Percentiles rank a stretch among this genome's conserved stretches.
Conservation (phyloP, 495 filamentous ascomycete species). For the Aspergillus conjunctus region DNA sequence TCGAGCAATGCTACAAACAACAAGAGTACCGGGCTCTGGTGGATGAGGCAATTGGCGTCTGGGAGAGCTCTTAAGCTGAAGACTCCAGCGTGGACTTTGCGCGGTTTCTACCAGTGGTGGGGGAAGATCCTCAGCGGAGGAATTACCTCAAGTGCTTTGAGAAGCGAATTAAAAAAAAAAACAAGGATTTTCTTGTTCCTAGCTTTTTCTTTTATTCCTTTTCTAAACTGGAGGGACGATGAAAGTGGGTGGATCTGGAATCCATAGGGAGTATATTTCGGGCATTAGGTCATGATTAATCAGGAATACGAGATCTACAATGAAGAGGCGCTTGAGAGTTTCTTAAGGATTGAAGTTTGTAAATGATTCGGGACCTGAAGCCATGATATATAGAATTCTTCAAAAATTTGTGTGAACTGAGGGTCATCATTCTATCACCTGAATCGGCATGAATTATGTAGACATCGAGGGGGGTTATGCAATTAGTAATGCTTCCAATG, state of each 20-base stretch:
- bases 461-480: background rate
- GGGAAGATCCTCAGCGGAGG: too few species aligned
- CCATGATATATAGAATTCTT: too few species aligned
- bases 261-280: background rate
- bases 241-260: background rate
- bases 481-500: constrained; percentile 12
- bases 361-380: too few species aligned
- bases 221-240: background rate
- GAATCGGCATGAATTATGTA: background rate
- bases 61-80: constrained; percentile 24
- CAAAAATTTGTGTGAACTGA: too few species aligned
- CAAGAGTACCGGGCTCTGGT: constrained; percentile 63
- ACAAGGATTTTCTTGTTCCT: background rate
- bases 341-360: too few species aligned
- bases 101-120: too few species aligned
- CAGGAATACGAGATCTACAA: too few species aligned
- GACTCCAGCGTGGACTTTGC: too few species aligned
- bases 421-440: too few species aligned
- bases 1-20: constrained; percentile 65
- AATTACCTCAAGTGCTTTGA: too few species aligned
- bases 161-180: too few species aligned
- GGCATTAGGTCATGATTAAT: background rate
- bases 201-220: background rate
- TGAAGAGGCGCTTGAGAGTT: too few species aligned
- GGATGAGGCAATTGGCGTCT: constrained; percentile 58